Conservation (phyloP, 2,329 filamentous ascomycete species). For the Thelonectria rubi region DNA sequence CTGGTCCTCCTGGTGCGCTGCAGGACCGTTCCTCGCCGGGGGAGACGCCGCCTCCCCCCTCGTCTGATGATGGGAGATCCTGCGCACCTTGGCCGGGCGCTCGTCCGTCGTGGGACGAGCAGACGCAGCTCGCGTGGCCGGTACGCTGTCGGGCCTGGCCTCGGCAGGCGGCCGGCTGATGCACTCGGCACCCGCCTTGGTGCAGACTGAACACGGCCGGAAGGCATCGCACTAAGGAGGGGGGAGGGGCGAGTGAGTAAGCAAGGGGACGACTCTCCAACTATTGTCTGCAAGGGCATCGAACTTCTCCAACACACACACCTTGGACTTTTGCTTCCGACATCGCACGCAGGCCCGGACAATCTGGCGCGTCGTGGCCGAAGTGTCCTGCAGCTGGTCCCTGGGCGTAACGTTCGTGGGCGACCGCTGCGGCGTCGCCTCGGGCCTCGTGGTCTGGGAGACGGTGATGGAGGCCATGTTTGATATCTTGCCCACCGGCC, state of each 20-base stretch:
- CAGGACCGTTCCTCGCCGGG: background rate
- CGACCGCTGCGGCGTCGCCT: background rate
- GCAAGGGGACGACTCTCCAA: background rate
- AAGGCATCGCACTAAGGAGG: background rate
- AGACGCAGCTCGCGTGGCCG: background rate
- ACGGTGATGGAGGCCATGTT: slow-evolving; percentile 1
- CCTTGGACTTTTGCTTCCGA: slow-evolving; percentile 3
- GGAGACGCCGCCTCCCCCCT: background rate
- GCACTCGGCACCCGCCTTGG: slow-evolving; percentile 1
- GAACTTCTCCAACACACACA: background rate
- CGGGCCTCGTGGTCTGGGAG: background rate
- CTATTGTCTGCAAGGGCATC: background rate
- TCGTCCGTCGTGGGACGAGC: background rate
- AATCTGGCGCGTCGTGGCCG: background rate
- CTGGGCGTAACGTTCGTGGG: background rate
- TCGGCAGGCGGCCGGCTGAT: background rate
- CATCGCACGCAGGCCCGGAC: slow-evolving; percentile 1
- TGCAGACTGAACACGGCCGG: background rate
- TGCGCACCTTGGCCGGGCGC: background rate
- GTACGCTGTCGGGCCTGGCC: background rate
- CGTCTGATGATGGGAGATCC: background rate
- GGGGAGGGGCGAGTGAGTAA: background rate
- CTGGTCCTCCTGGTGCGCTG: background rate
- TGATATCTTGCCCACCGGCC: background rate
- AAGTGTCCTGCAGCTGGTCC: slow-evolving; percentile 1